Conservation (phyloP, 352 stramenopile genomes). For the Globisporangium nagaii region DNA sequence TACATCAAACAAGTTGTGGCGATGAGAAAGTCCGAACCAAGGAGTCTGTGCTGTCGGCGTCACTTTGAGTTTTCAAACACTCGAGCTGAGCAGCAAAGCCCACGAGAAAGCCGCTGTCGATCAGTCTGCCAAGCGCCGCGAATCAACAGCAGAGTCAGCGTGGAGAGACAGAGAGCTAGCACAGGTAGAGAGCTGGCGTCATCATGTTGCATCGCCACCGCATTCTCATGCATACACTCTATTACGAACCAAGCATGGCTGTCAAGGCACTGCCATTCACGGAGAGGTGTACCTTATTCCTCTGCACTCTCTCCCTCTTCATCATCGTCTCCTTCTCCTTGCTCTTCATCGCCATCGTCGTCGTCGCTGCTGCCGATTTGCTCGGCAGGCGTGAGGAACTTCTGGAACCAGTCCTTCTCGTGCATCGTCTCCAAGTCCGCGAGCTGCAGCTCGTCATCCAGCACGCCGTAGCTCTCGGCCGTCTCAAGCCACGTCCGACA, state of each 20-base stretch:
- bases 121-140: no score
- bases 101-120: no score
- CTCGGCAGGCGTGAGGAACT: conserved; percentile 38
- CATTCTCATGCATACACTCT: background rate
- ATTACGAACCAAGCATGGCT: background rate
- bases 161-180: no score
- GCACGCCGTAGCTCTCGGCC: conserved; percentile 65
- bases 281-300: background rate
- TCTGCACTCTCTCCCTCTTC: background rate
- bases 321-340: background rate
- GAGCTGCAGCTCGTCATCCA: conserved; percentile 71
- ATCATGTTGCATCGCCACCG: background rate
- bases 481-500: conserved; percentile 76
- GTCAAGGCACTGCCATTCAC: no score
- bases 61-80: no score
- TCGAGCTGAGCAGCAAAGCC: no score
- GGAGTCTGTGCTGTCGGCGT: no score
- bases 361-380: conserved; percentile 19
- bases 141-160: no score
- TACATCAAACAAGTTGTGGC: no score
- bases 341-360: background rate
- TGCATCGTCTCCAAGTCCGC: conserved; percentile 54
- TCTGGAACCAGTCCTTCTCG: conserved; percentile 47
- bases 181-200: no score
- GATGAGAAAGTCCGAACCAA: no score